phyloP scores from a whole-genome alignment of 1,284 basidiomycete genomes.

The Cutaneotrichosporon sp. region DNA sequence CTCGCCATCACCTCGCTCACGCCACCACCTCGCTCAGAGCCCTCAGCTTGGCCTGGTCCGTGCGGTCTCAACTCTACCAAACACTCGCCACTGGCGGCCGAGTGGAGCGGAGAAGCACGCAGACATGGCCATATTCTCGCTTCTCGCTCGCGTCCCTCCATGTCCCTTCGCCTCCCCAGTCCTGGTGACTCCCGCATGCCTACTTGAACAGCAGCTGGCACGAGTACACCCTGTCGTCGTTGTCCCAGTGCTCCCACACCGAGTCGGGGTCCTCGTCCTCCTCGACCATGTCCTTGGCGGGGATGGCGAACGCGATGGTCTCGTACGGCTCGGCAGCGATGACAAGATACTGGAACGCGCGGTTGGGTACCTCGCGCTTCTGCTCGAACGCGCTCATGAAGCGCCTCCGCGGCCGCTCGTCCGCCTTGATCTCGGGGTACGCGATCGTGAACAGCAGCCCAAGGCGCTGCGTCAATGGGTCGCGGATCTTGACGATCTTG shows the following conservation, averaged over 20 bases:
- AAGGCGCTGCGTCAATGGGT: constrained; percentile 57
- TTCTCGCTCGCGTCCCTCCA: too few relatives aligned
- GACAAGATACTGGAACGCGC: constrained; percentile 95
- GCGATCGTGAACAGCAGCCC: constrained; percentile 97
- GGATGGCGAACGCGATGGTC: constrained; percentile 97
- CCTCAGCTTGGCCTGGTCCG: background rate
- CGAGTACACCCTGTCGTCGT: constrained; percentile 92
- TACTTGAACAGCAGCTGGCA: constrained; percentile 87
- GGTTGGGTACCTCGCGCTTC: constrained; percentile 89
- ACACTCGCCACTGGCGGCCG: too few relatives aligned
- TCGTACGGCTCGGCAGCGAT: constrained; percentile 99
- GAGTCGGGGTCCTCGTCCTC: constrained; percentile 82
- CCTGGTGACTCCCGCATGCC: too few relatives aligned
- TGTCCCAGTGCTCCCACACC: constrained; percentile 95
- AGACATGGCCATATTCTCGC: too few relatives aligned
- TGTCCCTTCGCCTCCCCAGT: too few relatives aligned
- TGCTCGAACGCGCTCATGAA: constrained; percentile 99
- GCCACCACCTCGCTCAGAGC: too few relatives aligned
- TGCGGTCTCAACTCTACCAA: too few relatives aligned
- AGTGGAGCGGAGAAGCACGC: too few relatives aligned
- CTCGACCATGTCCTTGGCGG: constrained; percentile 89
- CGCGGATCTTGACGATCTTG: constrained; percentile 58
- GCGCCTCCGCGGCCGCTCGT: constrained; percentile 78
- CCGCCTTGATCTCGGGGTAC: constrained; percentile 89
- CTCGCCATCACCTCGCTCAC: too few relatives aligned